These are phyloP conservation scores for Trichophaea hybrida DNA, from an alignment of 2,329 filamentous ascomycete species.

Conservation along the genomic window DNA sequence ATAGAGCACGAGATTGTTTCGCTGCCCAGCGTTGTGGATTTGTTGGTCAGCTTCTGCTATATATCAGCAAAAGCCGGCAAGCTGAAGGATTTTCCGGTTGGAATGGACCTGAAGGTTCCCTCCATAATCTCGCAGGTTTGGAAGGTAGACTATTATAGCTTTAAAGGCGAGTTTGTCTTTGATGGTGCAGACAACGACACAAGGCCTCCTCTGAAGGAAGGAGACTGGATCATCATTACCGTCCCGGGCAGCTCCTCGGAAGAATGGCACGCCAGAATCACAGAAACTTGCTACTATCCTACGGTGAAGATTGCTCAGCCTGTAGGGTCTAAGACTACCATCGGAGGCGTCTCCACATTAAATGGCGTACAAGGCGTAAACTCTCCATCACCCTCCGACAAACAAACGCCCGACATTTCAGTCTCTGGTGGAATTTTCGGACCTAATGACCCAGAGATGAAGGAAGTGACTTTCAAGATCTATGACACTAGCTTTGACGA, in stretches of 20 bases:
- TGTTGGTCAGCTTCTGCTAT: slow-evolving; percentile 73
- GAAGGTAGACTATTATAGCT: slow-evolving; percentile 29
- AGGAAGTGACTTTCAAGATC: not conserved
- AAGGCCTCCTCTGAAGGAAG: slow-evolving; percentile 32
- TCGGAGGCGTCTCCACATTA: not conserved
- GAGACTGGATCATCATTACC: slow-evolving; percentile 41
- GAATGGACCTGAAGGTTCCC: slow-evolving; percentile 43
- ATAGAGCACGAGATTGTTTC: slow-evolving; percentile 71
- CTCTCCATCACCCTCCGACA: not conserved
- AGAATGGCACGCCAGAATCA: slow-evolving; percentile 38
- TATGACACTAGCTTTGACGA: slow-evolving; percentile 47
- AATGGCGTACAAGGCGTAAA: too few species aligned
- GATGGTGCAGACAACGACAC: slow-evolving; percentile 20
- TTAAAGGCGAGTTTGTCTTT: slow-evolving; percentile 35
- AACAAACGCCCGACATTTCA: not conserved
- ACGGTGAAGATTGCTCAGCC: slow-evolving; percentile 31
- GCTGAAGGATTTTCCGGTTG: slow-evolving; percentile 43
- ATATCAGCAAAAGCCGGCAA: slow-evolving; percentile 35
- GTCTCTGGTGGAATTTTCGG: not conserved
- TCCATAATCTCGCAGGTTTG: slow-evolving; percentile 4
- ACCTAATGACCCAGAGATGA: not conserved
- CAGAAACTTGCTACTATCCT: slow-evolving; percentile 35
- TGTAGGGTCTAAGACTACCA: not conserved
- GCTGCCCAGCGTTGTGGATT: slow-evolving; percentile 69
- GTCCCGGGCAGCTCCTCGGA: slow-evolving; percentile 1